phyloP scores from a whole-genome alignment of 2,329 filamentous ascomycete species.

The Cladosporium colombiae region DNA sequence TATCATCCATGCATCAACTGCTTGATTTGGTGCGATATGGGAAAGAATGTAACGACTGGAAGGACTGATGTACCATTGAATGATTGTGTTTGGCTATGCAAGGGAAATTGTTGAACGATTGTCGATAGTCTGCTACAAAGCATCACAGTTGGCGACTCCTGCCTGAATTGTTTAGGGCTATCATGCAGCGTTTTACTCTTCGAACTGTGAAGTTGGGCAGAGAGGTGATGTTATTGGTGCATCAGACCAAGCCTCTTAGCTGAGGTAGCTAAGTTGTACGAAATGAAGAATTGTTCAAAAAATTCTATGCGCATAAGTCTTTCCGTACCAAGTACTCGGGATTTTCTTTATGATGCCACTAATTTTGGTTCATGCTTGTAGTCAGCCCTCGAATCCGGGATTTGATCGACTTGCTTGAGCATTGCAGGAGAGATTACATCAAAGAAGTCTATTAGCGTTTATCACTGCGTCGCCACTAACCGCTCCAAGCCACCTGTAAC shows the following conservation, averaged over 20 bases:
- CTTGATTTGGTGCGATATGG: background rate
- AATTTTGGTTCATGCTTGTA: background rate
- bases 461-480: conserved; percentile 5
- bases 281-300: background rate
- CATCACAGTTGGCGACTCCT: background rate
- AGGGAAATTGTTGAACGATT: background rate
- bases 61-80: background rate
- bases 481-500: conserved; percentile 18
- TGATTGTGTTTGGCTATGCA: background rate
- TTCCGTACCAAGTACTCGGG: background rate
- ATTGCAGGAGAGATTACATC: background rate
- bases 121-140: background rate
- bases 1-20: background rate
- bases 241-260: background rate
- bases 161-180: background rate
- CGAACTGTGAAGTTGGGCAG: background rate
- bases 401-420: background rate
- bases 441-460: background rate
- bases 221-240: background rate
- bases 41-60: background rate
- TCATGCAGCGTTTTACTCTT: background rate
- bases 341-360: background rate
- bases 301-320: background rate
- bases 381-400: background rate
- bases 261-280: background rate